phyloP scores from a whole-genome alignment of 179 eudicot genomes.

The Drosera spatulata region DNA sequence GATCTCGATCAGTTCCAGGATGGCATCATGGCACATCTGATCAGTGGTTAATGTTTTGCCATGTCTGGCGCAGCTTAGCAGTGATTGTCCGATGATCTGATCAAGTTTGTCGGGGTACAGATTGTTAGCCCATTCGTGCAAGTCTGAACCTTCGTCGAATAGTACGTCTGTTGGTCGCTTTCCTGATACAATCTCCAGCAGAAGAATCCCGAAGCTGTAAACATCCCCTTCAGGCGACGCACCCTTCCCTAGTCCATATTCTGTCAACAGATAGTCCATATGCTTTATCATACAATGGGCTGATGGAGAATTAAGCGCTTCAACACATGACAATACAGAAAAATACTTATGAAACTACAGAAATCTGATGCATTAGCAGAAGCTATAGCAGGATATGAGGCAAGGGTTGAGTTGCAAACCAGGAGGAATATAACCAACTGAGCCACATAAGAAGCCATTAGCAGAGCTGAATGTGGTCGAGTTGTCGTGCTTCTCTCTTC shows the following conservation, averaged over 20 bases:
- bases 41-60: conserved; percentile 1
- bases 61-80: conserved; percentile 3
- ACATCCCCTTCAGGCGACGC: conserved; percentile 23
- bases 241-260: conserved; percentile 16
- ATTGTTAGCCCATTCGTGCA: conserved; percentile 57
- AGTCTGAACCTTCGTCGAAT: conserved; percentile 9
- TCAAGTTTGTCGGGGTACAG: conserved; percentile 48
- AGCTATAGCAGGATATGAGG: too few species aligned
- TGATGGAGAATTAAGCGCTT: too few species aligned
- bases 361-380: background rate
- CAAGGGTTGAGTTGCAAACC: background rate
- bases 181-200: conserved; percentile 17
- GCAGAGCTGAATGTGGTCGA: conserved; percentile 29
- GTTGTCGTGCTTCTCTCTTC: conserved; percentile 16
- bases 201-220: conserved; percentile 17
- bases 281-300: background rate
- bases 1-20: conserved; percentile 9
- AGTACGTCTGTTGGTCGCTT: conserved; percentile 17
- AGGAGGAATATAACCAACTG: conserved; percentile 15
- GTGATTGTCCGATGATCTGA: conserved; percentile 6
- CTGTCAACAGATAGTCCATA: conserved; percentile 4
- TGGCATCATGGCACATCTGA: background rate
- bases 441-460: conserved; percentile 7
- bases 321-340: too few species aligned
- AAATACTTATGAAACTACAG: too few species aligned